phyloP scores from a whole-genome alignment of 129 eudicot species.

The Scalesia atractyloides region DNA sequence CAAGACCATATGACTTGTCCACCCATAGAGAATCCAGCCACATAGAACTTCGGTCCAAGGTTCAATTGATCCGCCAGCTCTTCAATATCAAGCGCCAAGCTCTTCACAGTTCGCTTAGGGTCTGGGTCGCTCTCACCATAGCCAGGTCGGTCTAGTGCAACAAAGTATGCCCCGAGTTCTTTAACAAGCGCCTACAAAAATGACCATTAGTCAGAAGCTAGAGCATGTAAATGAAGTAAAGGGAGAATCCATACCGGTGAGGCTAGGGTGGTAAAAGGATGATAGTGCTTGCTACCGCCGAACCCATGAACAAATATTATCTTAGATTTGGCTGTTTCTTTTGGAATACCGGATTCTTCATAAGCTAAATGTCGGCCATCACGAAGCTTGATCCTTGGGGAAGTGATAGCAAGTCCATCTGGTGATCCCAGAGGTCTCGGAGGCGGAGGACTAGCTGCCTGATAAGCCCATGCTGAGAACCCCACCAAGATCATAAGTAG shows the following conservation, averaged over 20 bases:
- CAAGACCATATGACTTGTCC: slow-evolving; percentile 61
- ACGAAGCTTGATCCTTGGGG: slow-evolving; percentile 62
- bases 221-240: not conserved
- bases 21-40: slow-evolving; percentile 71
- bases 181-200: slow-evolving; percentile 45
- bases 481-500: slow-evolving; percentile 36
- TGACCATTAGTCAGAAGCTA: not conserved
- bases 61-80: slow-evolving; percentile 74
- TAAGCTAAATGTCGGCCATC: slow-evolving; percentile 90
- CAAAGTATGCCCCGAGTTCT: slow-evolving; percentile 53
- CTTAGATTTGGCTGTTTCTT: slow-evolving; percentile 59
- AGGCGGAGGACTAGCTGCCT: slow-evolving; percentile 25
- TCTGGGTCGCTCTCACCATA: slow-evolving; percentile 86
- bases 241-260: slow-evolving; percentile 45
- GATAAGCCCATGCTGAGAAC: slow-evolving; percentile 62
- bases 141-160: slow-evolving; percentile 73
- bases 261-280: slow-evolving; percentile 43
- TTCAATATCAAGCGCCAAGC: slow-evolving; percentile 58
- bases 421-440: slow-evolving; percentile 37
- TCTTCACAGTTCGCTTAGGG: slow-evolving; percentile 54
- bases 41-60: slow-evolving; percentile 65
- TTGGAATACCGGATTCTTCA: slow-evolving; percentile 72
- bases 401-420: slow-evolving; percentile 49
- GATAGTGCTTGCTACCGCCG: slow-evolving; percentile 50
- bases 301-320: slow-evolving; percentile 71